Percentiles rank a stretch among this genome's conserved stretches.
phyloP scores from a whole-genome alignment of 805 yeast genomes.

The Vanderwaltozyma verrucispora region DNA sequence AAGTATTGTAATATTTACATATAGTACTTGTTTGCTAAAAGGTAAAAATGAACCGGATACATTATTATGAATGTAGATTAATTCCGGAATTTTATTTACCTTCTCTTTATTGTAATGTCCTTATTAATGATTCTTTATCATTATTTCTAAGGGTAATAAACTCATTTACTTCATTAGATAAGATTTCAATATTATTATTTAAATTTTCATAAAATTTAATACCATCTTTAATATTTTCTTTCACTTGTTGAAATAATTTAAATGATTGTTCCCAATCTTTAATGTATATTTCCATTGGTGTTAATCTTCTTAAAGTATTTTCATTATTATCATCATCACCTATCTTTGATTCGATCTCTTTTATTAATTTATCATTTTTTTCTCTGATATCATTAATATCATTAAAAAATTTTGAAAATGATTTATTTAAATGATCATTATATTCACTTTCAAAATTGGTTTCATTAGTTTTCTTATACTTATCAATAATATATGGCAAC shows the following conservation, averaged over 20 bases:
- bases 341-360: constrained; percentile 27
- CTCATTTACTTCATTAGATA: constrained; percentile 39
- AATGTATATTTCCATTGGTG: constrained; percentile 15
- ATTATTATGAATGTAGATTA: too few relatives aligned
- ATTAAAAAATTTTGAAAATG: constrained; percentile 41
- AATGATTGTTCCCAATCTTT: constrained; percentile 19
- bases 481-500: constrained; percentile 42
- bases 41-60: too few relatives aligned
- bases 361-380: constrained; percentile 33
- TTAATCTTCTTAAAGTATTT: constrained; percentile 5
- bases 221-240: constrained; percentile 57
- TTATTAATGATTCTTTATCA: constrained; percentile 27
- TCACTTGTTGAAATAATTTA: constrained; percentile 41
- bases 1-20: too few relatives aligned
- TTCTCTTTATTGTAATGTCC: too few relatives aligned
- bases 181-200: constrained; percentile 34
- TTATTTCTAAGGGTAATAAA: constrained; percentile 42
- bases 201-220: constrained; percentile 59
- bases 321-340: background rate
- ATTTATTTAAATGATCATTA: constrained; percentile 31
- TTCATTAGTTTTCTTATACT: constrained; percentile 31
- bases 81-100: too few relatives aligned
- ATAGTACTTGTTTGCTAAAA: too few relatives aligned
- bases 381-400: constrained; percentile 34
- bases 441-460: constrained; percentile 33